Evolutionary conservation across 2,329 filamentous ascomycete genomes (phyloP), one percentile per base, ranked within the genome.

Genomic region (Xylaria sp.): DNA sequence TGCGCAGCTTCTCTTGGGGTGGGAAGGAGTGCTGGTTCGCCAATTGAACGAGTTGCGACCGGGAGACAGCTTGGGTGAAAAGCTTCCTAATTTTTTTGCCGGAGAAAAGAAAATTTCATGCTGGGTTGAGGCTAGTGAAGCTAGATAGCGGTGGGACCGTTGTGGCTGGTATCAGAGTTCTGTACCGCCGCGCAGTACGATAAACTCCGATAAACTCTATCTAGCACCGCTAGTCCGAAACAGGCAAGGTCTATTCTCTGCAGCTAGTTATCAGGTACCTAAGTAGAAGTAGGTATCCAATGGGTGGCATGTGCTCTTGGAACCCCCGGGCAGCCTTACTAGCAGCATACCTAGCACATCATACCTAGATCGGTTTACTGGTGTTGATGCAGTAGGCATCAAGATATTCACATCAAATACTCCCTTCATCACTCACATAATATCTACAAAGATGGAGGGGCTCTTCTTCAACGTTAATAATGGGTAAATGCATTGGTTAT

Each of bases 401-500:
- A 68, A 68, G 58, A 68, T 69, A 67, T 71, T 69, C 61, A 54
- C 54, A 62, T 61, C 67, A 53, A 61, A 27, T 62, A 65, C 36
- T 56, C 68, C 64, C 71, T 67, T 66, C 61, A 72, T 58, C 66
- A 64, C 63, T 67, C 61, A 69, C 68, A 60, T 58, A 62, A 69
- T 70, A 72, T 70, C 61, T 64, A 69, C 72, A 75, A 84, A 78
- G 68, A 97, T 97, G 94, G 94, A 97, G 86, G 94, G 94, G 68
- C 90, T 98, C 54, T 91, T 94, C 77, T 98, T 96, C 84, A 98
- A 98, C 83, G 92, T 95, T 71, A 94, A 97, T 82, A 94, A 93
- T 82, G 94, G 94, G 92, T 95, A 85, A 72, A 87, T 79, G 62
- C 47, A 48, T 42, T 11, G 39, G 27, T 42, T 19, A 9, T 45